Evolutionary conservation across 345 rosid genomes (phyloP).

Genomic region (Hibiscus mutabilis): DNA sequence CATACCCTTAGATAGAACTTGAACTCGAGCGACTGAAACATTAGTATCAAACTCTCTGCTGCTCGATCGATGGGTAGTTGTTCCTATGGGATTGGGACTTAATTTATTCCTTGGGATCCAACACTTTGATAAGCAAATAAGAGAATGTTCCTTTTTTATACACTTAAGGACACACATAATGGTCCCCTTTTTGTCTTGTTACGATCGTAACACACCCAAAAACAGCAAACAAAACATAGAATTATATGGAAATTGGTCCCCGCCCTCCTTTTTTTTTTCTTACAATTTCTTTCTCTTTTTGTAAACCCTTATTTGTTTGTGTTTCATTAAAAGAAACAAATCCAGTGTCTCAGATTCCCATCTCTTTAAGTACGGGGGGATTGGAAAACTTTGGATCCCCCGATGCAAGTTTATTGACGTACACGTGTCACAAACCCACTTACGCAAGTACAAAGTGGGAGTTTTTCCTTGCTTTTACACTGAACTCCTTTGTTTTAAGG

Average conservation of each 20-base stretch:
- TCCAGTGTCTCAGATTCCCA: neutral
- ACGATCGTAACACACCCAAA: neutral
- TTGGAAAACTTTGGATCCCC: neutral
- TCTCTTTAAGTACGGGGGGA: neutral
- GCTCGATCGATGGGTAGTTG: too few relatives aligned
- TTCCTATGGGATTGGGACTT: too few relatives aligned
- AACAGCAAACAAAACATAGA: neutral
- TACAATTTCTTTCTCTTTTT: neutral
- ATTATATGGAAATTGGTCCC: conserved; percentile 27
- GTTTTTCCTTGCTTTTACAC: neutral
- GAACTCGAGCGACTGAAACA: too few relatives aligned
- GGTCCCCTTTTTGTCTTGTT: too few relatives aligned
- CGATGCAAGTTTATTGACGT: neutral
- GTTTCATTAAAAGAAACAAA: neutral
- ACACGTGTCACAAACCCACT: neutral
- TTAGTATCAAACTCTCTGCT: too few relatives aligned
- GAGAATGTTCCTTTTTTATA: conserved; percentile 1
- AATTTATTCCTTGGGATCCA: conserved; percentile 1
- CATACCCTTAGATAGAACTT: too few relatives aligned
- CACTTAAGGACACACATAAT: neutral
- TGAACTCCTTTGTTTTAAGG: conserved; percentile 1
- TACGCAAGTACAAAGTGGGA: neutral
- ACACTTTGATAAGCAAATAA: neutral
- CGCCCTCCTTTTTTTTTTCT: conserved; percentile 3
- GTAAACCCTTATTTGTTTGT: neutral